Conservation (phyloP, 169 alveolate species). For the Plasmodium inui region DNA sequence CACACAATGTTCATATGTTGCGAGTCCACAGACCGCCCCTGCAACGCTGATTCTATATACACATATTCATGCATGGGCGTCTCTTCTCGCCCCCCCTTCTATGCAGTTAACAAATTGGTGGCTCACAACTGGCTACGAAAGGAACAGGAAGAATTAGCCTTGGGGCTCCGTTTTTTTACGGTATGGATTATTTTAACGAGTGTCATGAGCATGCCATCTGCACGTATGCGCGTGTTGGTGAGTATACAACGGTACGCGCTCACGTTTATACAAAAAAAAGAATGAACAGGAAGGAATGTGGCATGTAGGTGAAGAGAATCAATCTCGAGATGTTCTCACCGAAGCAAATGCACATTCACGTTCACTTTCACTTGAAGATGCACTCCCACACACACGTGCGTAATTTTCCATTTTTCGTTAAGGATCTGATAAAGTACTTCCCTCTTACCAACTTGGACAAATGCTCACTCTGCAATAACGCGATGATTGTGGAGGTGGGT, state of each 20-base stretch:
- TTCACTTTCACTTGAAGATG: neutral
- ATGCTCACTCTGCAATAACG: slow-evolving; percentile 56
- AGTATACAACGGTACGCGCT: neutral
- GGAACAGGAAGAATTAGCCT: slow-evolving; percentile 12
- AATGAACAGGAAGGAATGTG: neutral
- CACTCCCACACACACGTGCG: neutral
- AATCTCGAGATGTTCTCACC: neutral
- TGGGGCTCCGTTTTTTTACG: slow-evolving; percentile 57
- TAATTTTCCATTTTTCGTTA: slow-evolving; percentile 1
- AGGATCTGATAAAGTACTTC: slow-evolving; percentile 64
- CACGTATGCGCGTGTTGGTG: slow-evolving; percentile 5
- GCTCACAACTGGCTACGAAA: slow-evolving; percentile 26
- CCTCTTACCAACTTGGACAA: slow-evolving; percentile 51
- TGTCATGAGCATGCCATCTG: neutral
- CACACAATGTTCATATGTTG: neutral
- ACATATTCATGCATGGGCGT: neutral
- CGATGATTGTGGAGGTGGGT: slow-evolving; percentile 61
- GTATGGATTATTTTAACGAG: neutral
- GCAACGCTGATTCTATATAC: neutral
- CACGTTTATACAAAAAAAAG: slow-evolving; percentile 8
- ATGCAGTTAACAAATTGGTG: slow-evolving; percentile 33
- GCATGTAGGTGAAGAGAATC: neutral
- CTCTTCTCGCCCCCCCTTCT: neutral
- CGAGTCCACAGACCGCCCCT: neutral
- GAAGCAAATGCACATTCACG: neutral